A percentile compares a stretch with the other conserved stretches of the same genome.
Evolutionary conservation across 2,329 filamentous ascomycete species (phyloP).

Genomic region (Alternaria triticimaculans): DNA sequence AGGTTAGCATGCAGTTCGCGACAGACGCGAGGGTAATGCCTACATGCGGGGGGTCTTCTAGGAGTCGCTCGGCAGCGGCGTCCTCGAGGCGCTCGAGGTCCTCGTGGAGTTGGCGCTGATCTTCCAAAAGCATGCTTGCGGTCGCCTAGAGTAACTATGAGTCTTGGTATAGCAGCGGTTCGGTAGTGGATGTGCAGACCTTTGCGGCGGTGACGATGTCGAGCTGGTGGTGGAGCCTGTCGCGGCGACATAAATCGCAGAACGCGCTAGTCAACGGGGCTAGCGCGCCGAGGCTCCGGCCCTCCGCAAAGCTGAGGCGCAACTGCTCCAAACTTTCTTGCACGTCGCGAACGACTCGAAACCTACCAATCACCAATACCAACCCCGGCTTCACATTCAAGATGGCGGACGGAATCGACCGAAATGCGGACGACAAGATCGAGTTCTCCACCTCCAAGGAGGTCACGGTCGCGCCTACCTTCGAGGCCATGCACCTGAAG

Average conservation of each 20-base stretch:
- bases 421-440: slow-evolving; percentile 93
- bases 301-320: slow-evolving; percentile 23
- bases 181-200: slow-evolving; percentile 26
- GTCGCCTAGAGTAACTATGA: slow-evolving; percentile 29
- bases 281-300: slow-evolving; percentile 20
- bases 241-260: slow-evolving; percentile 21
- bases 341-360: slow-evolving; percentile 11
- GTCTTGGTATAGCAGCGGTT: slow-evolving; percentile 18
- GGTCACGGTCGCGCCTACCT: slow-evolving; percentile 89
- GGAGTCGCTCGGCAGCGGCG: slow-evolving; percentile 85
- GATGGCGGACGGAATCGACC: slow-evolving; percentile 94
- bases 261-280: slow-evolving; percentile 22
- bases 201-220: slow-evolving; percentile 26
- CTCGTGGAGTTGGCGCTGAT: slow-evolving; percentile 92
- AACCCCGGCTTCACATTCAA: slow-evolving; percentile 40
- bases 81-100: slow-evolving; percentile 96
- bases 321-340: slow-evolving; percentile 34
- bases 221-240: slow-evolving; percentile 18
- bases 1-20: slow-evolving; percentile 5
- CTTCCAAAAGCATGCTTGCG: slow-evolving; percentile 78
- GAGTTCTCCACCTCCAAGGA: slow-evolving; percentile 98
- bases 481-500: slow-evolving; percentile 82
- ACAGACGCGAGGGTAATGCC: slow-evolving; percentile 36
- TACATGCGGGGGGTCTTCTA: slow-evolving; percentile 88
- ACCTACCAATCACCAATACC: background rate